phyloP scores from a whole-genome alignment of 108 stramenopile genomes.

The Pelagomonas calceolata region DNA sequence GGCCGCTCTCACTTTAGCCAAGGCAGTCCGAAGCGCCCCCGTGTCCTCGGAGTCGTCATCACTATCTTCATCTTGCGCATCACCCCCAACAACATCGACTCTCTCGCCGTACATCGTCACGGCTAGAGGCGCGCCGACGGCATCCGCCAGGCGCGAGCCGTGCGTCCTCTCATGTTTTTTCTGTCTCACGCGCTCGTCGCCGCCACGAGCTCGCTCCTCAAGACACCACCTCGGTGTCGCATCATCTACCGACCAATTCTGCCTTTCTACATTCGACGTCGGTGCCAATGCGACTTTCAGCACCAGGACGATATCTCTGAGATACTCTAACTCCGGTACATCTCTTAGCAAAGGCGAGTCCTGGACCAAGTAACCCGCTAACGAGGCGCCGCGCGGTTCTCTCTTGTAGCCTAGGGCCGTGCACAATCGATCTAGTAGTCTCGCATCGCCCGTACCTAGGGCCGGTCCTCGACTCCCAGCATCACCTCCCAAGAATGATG shows the following conservation, averaged over 20 bases:
- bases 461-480: neutral
- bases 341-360: neutral
- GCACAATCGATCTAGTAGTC: neutral
- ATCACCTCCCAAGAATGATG: too few species aligned
- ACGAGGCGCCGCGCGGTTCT: neutral
- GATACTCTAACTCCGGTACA: neutral
- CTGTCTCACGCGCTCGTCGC: constrained; percentile 62
- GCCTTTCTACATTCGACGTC: constrained; percentile 54
- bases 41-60: neutral
- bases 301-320: neutral
- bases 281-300: constrained; percentile 50
- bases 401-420: constrained; percentile 31
- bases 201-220: constrained; percentile 51
- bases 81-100: constrained; percentile 16
- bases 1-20: neutral
- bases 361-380: neutral
- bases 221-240: constrained; percentile 25
- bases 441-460: neutral
- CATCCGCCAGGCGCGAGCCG: constrained; percentile 45
- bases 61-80: constrained; percentile 9
- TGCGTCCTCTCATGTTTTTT: constrained; percentile 56
- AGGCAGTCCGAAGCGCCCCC: too few species aligned
- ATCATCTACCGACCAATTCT: constrained; percentile 54
- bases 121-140: constrained; percentile 16
- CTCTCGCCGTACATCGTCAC: constrained; percentile 20